Percentiles rank a stretch among this genome's conserved stretches.
These are phyloP conservation scores for Singerocomus rubriflavus DNA, from an alignment of 1,284 basidiomycete genomes.

Conservation along the genomic window DNA sequence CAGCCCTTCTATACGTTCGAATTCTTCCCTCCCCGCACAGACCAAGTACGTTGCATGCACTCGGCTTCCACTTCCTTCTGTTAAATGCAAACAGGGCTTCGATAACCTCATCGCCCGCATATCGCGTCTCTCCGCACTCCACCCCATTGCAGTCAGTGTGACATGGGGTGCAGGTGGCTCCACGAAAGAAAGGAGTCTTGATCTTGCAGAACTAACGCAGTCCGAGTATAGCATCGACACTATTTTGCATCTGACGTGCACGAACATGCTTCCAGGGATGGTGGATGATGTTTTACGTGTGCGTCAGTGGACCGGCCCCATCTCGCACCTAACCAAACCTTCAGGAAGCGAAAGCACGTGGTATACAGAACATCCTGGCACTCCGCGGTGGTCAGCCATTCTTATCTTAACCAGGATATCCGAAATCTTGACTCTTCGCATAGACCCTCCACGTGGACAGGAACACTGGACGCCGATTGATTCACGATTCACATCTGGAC, in stretches of 20 bases:
- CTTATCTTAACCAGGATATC: neutral
- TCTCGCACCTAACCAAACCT: slow-evolving; percentile 5
- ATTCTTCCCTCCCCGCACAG: slow-evolving; percentile 94
- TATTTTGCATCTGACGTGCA: slow-evolving; percentile 95
- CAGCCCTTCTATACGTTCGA: slow-evolving; percentile 85
- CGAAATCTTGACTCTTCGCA: neutral
- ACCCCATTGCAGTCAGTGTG: slow-evolving; percentile 80
- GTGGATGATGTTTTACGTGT: slow-evolving; percentile 86
- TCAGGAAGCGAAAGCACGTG: slow-evolving; percentile 77
- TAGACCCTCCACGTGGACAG: slow-evolving; percentile 89
- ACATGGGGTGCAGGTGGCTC: slow-evolving; percentile 98
- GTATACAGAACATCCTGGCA: slow-evolving; percentile 90
- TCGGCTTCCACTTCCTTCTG: slow-evolving; percentile 7
- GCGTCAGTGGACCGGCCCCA: slow-evolving; percentile 15
- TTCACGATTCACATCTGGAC: slow-evolving; percentile 81
- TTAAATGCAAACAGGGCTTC: slow-evolving; percentile 58
- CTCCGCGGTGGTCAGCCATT: slow-evolving; percentile 73
- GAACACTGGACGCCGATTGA: slow-evolving; percentile 91
- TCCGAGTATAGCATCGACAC: slow-evolving; percentile 75
- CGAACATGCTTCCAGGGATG: slow-evolving; percentile 90
- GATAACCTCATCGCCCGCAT: slow-evolving; percentile 84
- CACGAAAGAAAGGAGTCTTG: slow-evolving; percentile 85
- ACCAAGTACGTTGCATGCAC: slow-evolving; percentile 51
- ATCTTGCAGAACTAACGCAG: slow-evolving; percentile 76
- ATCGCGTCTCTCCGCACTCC: slow-evolving; percentile 63